These are phyloP conservation scores for Paracamarosporium sp. DNA, from an alignment of 2,329 filamentous ascomycete genomes.

Conservation along the genomic window DNA sequence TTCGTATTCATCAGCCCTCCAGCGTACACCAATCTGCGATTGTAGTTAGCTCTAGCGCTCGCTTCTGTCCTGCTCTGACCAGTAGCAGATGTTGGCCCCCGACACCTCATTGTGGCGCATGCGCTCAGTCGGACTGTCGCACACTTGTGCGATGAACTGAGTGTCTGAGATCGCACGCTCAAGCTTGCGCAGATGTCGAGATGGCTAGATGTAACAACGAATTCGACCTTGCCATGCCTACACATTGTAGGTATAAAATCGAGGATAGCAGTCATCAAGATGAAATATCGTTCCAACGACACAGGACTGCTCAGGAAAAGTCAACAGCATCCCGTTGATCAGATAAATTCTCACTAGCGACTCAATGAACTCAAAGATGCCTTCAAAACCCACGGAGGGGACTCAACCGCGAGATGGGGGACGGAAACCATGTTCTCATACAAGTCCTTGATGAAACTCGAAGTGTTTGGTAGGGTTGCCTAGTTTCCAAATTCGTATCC, in stretches of 20 bases:
- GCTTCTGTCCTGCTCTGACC: background rate
- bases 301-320: no score
- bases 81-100: background rate
- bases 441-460: background rate
- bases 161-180: background rate
- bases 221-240: background rate
- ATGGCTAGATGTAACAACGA: background rate
- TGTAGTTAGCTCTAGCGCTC: no score
- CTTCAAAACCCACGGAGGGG: background rate
- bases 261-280: background rate
- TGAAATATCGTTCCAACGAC: background rate
- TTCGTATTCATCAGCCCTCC: background rate
- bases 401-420: constrained; percentile 1
- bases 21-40: background rate
- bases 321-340: background rate
- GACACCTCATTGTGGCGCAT: background rate
- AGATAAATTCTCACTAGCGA: no score
- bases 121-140: background rate
- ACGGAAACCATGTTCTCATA: background rate
- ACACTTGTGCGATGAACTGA: background rate
- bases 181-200: background rate
- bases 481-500: background rate
- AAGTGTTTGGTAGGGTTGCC: background rate
- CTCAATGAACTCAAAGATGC: background rate
- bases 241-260: background rate